Evolutionary conservation across 768 basidiomycete species (phyloP).

Genomic region (Pluteus cervinus): DNA sequence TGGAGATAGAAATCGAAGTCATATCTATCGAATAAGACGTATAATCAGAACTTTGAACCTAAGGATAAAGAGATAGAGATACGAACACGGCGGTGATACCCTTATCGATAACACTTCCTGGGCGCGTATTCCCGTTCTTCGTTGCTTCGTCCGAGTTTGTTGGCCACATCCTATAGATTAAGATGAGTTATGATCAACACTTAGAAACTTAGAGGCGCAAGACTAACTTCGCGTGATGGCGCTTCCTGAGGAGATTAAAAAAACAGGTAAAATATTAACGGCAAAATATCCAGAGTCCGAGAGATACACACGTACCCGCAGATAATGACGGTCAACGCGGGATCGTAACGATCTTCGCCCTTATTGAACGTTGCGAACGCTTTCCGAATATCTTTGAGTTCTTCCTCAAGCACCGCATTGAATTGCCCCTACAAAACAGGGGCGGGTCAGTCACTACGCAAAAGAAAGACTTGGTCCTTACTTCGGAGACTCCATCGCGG

Average conservation of each 20-base stretch:
- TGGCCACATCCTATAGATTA: constrained; percentile 45
- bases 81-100: constrained; percentile 66
- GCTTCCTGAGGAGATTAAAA: constrained; percentile 34
- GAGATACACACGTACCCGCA: constrained; percentile 43
- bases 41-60: background rate
- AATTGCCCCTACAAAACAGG: constrained; percentile 59
- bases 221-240: constrained; percentile 52
- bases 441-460: background rate
- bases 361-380: constrained; percentile 52
- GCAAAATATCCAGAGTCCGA: background rate
- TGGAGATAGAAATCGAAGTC: constrained; percentile 66
- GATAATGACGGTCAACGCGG: constrained; percentile 62
- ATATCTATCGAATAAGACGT: constrained; percentile 32
- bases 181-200: background rate
- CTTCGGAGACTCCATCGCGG: constrained; percentile 80
- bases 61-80: constrained; percentile 2
- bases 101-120: constrained; percentile 76
- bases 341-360: constrained; percentile 44
- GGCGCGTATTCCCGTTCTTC: constrained; percentile 67
- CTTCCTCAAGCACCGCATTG: constrained; percentile 47
- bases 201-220: constrained; percentile 4
- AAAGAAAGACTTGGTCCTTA: constrained; percentile 18
- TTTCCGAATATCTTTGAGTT: constrained; percentile 53
- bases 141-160: constrained; percentile 42
- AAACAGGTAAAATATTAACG: constrained; percentile 1